phyloP scores from a whole-genome alignment of 2,329 filamentous ascomycete species.

The Colletotrichum camelliae region DNA sequence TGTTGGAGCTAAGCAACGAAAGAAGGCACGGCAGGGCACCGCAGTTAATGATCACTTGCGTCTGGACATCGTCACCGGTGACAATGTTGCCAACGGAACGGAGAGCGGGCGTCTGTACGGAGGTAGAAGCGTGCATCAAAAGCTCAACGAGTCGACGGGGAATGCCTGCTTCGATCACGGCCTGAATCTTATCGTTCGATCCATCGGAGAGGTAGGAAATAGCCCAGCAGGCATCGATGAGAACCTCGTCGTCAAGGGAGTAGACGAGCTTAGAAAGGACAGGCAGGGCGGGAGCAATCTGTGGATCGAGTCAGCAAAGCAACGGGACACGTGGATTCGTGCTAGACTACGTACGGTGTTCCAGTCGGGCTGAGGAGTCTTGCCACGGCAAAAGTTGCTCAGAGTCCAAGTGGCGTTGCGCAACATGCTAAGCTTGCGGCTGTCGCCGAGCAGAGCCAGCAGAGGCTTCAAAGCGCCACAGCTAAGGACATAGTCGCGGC shows the following conservation, averaged over 20 bases:
- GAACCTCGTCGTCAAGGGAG: slow-evolving; percentile 95
- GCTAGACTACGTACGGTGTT: slow-evolving; percentile 73
- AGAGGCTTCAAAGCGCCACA: slow-evolving; percentile 91
- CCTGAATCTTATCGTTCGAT: slow-evolving; percentile 98
- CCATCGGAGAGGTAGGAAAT: slow-evolving; percentile 98
- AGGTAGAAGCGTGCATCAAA: slow-evolving; percentile 97
- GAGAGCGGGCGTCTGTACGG: slow-evolving; percentile 95
- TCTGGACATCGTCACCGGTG: slow-evolving; percentile 97
- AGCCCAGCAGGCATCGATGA: slow-evolving; percentile 99
- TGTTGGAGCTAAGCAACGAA: slow-evolving; percentile 92
- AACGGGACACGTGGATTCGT: neutral
- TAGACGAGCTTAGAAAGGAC: slow-evolving; percentile 98
- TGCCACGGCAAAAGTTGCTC: slow-evolving; percentile 99
- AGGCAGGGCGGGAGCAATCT: slow-evolving; percentile 94
- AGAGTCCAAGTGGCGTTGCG: slow-evolving; percentile 98
- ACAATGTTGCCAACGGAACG: slow-evolving; percentile 99
- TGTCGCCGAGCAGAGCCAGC: slow-evolving; percentile 89
- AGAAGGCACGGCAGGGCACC: slow-evolving; percentile 91
- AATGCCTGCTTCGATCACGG: slow-evolving; percentile 97
- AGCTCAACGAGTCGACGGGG: slow-evolving; percentile 95
- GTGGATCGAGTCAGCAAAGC: neutral
- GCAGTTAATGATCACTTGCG: slow-evolving; percentile 99
- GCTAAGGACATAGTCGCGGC: slow-evolving; percentile 94
- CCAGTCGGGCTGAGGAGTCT: slow-evolving; percentile 99
- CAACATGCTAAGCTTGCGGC: slow-evolving; percentile 98